Percentiles rank a stretch among this genome's conserved stretches.
These are phyloP conservation scores for Fusarium nematophilum DNA, from an alignment of 2,329 filamentous ascomycete genomes.

Conservation along the genomic window DNA sequence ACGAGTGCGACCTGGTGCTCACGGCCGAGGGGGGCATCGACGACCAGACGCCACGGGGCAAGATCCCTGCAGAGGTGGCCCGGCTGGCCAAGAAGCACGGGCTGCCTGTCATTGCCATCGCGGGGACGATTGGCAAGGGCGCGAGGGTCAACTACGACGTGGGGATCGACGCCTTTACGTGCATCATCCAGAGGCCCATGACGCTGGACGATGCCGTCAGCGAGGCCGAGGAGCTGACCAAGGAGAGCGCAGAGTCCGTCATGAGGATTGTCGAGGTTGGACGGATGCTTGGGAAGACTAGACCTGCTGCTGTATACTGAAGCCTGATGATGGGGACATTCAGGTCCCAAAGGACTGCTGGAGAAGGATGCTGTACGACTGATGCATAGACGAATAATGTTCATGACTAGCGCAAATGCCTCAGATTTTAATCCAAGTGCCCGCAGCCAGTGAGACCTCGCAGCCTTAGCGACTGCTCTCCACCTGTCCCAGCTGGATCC, in stretches of 20 bases:
- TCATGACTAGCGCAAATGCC: slow-evolving; percentile 11
- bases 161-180: slow-evolving; percentile 50
- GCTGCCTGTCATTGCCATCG: slow-evolving; percentile 57
- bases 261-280: slow-evolving; percentile 50
- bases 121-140: slow-evolving; percentile 50
- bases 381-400: slow-evolving; percentile 7
- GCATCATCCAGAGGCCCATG: slow-evolving; percentile 48
- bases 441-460: neutral
- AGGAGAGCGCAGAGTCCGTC: slow-evolving; percentile 48
- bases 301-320: neutral
- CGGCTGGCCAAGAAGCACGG: slow-evolving; percentile 57
- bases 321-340: neutral
- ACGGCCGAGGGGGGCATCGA: slow-evolving; percentile 66
- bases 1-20: slow-evolving; percentile 61
- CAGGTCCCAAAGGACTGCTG: too few species aligned
- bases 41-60: slow-evolving; percentile 61
- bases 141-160: slow-evolving; percentile 50
- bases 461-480: too few species aligned
- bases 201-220: slow-evolving; percentile 46
- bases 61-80: slow-evolving; percentile 65
- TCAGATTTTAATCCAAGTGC: neutral
- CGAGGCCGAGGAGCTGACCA: slow-evolving; percentile 47
- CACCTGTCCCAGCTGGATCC: too few species aligned
- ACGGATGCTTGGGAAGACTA: slow-evolving; percentile 40
- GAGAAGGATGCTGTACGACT: neutral